These are phyloP conservation scores for Phialophora macrospora DNA, from an alignment of 2,329 filamentous ascomycete genomes.

Conservation along the genomic window DNA sequence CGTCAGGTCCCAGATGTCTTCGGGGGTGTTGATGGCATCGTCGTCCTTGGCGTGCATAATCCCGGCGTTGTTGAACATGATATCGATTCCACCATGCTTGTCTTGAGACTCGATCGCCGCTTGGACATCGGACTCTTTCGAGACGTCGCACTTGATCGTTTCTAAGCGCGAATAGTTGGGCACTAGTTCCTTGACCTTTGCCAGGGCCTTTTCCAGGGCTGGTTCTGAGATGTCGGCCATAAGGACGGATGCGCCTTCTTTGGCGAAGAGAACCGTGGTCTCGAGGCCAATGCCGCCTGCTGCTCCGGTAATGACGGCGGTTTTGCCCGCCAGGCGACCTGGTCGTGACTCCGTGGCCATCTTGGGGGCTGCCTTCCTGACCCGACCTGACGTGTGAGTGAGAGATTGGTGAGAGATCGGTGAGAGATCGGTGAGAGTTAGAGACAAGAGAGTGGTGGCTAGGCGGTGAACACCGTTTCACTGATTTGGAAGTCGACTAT, in stretches of 20 bases:
- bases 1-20: conserved; percentile 92
- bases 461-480: not conserved
- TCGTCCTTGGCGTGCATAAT: conserved; percentile 90
- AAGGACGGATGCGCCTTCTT: conserved; percentile 83
- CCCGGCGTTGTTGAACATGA: conserved; percentile 97
- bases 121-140: conserved; percentile 79
- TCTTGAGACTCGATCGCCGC: conserved; percentile 76
- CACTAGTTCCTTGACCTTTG: conserved; percentile 75
- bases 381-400: not conserved
- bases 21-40: conserved; percentile 80
- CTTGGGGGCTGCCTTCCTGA: not conserved
- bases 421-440: not conserved
- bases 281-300: conserved; percentile 87
- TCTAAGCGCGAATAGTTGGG: conserved; percentile 58
- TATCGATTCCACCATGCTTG: conserved; percentile 82
- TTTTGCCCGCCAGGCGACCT: conserved; percentile 66
- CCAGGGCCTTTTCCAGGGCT: conserved; percentile 75
- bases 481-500: not conserved
- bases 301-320: conserved; percentile 53
- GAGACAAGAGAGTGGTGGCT: not conserved
- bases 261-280: conserved; percentile 85
- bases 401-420: not conserved
- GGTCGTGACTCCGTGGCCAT: conserved; percentile 30
- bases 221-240: conserved; percentile 83
- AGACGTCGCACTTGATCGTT: conserved; percentile 74